Evolutionary conservation across 176 grass and related monocot species (phyloP).

Genomic region (Calamus simplicifolius): DNA sequence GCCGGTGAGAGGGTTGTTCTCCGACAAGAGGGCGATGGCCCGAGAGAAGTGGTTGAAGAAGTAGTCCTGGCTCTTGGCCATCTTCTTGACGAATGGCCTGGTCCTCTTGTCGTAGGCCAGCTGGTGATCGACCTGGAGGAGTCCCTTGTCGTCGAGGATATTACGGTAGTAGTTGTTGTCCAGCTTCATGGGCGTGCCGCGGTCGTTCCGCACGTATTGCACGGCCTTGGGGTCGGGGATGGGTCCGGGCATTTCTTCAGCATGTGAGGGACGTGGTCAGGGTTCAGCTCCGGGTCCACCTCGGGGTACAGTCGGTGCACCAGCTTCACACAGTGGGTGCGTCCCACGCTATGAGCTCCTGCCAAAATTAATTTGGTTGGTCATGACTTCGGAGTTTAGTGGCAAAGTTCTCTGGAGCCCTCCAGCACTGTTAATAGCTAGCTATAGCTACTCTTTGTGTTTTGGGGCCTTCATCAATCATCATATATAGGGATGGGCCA

Average conservation of each 20-base stretch:
- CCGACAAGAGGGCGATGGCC: conserved; percentile 20
- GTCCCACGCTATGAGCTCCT: conserved; percentile 27
- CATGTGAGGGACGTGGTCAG: conserved; percentile 29
- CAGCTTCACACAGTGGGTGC: conserved; percentile 31
- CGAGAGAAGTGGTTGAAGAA: conserved; percentile 25
- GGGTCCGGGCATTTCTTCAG: conserved; percentile 23
- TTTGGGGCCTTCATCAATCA: too few relatives aligned
- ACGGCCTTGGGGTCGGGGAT: conserved; percentile 26
- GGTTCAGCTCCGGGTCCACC: conserved; percentile 21
- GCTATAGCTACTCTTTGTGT: too few relatives aligned
- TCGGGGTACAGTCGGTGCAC: conserved; percentile 33
- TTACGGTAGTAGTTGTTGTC: conserved; percentile 32
- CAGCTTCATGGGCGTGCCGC: conserved; percentile 23
- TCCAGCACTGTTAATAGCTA: too few relatives aligned
- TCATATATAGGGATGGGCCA: too few relatives aligned
- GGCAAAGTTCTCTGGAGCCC: too few relatives aligned
- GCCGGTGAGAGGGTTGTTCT: conserved; percentile 31
- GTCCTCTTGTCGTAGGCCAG: conserved; percentile 18
- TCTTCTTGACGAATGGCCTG: conserved; percentile 20
- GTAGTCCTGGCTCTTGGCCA: conserved; percentile 22
- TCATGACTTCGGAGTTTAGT: too few relatives aligned
- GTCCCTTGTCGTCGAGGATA: conserved; percentile 29
- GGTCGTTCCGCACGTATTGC: conserved; percentile 31
- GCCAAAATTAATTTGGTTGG: neutral
- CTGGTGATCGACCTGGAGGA: conserved; percentile 30